These are phyloP conservation scores for Cupressus sempervirens DNA, from an alignment of 75 land plant genomes.

Conservation along the genomic window DNA sequence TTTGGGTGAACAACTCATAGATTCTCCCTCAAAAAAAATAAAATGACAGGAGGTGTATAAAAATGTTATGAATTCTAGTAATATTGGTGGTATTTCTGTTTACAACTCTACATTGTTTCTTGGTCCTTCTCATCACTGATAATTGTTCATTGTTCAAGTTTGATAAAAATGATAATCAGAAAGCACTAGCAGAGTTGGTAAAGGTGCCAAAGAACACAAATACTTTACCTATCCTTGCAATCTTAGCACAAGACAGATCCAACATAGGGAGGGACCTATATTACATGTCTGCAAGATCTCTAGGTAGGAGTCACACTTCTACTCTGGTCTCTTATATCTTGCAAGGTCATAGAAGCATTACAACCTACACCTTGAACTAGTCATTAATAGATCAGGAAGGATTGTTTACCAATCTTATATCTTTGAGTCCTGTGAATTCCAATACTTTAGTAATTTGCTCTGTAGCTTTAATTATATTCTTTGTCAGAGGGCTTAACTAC, in stretches of 20 bases:
- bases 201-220: background rate
- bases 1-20: too few relatives aligned
- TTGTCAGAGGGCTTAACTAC: conserved; percentile 25
- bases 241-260: background rate
- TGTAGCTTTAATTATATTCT: conserved; percentile 18
- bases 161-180: background rate
- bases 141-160: background rate
- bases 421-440: conserved; percentile 11
- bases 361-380: background rate
- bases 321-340: conserved; percentile 31
- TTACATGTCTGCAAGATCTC: conserved; percentile 33
- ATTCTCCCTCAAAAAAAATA: too few relatives aligned
- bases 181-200: background rate
- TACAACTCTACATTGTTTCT: too few relatives aligned
- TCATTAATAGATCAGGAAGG: conserved; percentile 14
- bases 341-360: background rate
- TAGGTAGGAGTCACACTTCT: conserved; percentile 26
- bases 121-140: too few relatives aligned
- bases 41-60: too few relatives aligned
- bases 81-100: too few relatives aligned
- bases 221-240: conserved; percentile 34
- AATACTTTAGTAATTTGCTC: conserved; percentile 20
- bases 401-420: conserved; percentile 1
- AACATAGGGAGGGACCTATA: conserved; percentile 27
- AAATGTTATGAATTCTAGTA: too few relatives aligned